Percentiles rank a stretch among this genome's conserved stretches.
phyloP scores from a whole-genome alignment of 257 asterid species.

The Fraxinus anomala region DNA sequence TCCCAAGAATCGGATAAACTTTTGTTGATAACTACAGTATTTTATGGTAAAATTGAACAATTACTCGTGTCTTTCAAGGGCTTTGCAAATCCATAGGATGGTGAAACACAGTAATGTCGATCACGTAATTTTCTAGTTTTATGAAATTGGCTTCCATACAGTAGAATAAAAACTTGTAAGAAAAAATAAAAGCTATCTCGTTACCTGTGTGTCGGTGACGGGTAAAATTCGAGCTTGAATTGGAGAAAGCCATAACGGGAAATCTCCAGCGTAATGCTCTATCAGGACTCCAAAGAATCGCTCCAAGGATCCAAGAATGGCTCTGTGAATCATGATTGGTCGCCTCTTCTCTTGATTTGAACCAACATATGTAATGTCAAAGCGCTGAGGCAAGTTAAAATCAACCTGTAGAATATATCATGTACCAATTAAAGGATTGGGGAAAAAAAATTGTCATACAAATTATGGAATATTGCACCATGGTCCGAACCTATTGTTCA shows the following conservation, averaged over 20 bases:
- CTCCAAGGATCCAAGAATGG: constrained; percentile 94
- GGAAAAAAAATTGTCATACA: neutral
- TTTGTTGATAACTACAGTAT: neutral
- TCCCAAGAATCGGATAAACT: neutral
- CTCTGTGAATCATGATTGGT: constrained; percentile 93
- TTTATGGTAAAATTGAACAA: neutral
- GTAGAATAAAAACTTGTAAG: neutral
- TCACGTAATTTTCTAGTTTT: neutral
- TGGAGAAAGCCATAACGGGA: constrained; percentile 97
- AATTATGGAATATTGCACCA: neutral
- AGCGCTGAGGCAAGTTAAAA: constrained; percentile 87
- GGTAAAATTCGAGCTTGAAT: constrained; percentile 83
- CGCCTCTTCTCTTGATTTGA: constrained; percentile 79
- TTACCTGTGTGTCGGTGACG: constrained; percentile 84
- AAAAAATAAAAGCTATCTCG: neutral
- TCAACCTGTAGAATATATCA: constrained; percentile 62
- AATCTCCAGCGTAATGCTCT: constrained; percentile 93
- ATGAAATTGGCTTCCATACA: neutral
- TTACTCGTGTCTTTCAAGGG: neutral
- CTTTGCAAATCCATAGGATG: neutral
- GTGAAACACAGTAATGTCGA: neutral
- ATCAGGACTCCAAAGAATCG: constrained; percentile 91
- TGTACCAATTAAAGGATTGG: neutral
- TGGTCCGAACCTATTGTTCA: neutral
- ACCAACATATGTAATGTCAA: constrained; percentile 79